Conservation (phyloP, 345 rosid genomes). For the Toxicodendron radicans region DNA sequence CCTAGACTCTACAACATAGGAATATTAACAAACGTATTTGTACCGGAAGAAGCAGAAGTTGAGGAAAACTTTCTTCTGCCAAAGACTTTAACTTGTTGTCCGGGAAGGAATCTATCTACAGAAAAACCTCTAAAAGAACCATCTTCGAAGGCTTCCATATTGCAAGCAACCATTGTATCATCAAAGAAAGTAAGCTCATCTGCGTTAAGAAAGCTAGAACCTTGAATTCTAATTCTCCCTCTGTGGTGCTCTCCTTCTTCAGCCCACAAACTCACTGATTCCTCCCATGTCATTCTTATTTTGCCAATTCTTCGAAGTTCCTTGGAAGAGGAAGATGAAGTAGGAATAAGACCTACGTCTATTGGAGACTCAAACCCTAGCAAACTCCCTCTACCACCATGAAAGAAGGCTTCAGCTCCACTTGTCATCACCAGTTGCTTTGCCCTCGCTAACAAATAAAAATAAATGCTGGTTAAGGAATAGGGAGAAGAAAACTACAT, state of each 20-base stretch:
- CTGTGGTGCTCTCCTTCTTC: conserved; percentile 83
- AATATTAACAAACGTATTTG: conserved; percentile 17
- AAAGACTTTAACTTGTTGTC: conserved; percentile 88
- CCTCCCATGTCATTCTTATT: conserved; percentile 95
- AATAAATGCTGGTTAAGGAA: too few relatives aligned
- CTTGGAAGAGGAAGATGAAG: conserved; percentile 43
- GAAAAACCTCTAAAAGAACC: conserved; percentile 82
- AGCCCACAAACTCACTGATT: conserved; percentile 92
- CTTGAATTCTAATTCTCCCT: conserved; percentile 79
- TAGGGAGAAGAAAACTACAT: not conserved
- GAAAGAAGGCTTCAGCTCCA: conserved; percentile 47
- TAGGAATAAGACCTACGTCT: conserved; percentile 29
- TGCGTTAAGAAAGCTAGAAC: conserved; percentile 79
- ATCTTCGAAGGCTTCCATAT: conserved; percentile 84
- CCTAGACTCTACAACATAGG: conserved; percentile 19
- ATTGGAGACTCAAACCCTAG: conserved; percentile 55
- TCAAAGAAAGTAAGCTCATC: conserved; percentile 87
- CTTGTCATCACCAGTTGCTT: conserved; percentile 53
- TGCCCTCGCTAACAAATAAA: conserved; percentile 47
- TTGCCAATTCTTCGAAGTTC: conserved; percentile 89
- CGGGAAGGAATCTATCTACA: conserved; percentile 76
- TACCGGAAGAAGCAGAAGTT: conserved; percentile 53
- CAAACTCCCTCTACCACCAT: conserved; percentile 35
- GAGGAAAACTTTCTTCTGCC: conserved; percentile 73
- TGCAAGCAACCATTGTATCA: conserved; percentile 79